Conservation (phyloP, 1,139 yeast genomes). For the Yamadazyma diospyri region DNA sequence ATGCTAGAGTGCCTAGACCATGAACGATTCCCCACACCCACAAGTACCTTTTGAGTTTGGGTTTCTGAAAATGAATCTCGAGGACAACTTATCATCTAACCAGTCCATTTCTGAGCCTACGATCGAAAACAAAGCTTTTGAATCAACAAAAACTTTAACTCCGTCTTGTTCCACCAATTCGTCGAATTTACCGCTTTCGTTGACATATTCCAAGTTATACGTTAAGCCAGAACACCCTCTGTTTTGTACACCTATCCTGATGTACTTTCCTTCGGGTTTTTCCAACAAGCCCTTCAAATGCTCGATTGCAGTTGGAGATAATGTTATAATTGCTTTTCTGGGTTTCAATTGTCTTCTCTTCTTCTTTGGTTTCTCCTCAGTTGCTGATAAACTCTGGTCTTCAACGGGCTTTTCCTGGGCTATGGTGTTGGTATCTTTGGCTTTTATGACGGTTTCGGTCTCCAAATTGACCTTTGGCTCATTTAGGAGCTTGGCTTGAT, state of each 20-base stretch:
- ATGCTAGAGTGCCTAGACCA: constrained; percentile 53
- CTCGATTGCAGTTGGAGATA: constrained; percentile 67
- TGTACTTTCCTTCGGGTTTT: constrained; percentile 84
- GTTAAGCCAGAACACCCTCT: constrained; percentile 96
- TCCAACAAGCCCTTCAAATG: constrained; percentile 67
- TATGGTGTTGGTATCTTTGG: constrained; percentile 1
- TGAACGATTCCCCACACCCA: constrained; percentile 97
- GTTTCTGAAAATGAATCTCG: constrained; percentile 86
- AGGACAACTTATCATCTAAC: constrained; percentile 87
- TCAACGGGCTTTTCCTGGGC: constrained; percentile 1
- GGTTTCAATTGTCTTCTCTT: constrained; percentile 75
- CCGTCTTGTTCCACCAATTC: constrained; percentile 92
- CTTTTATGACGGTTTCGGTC: constrained; percentile 2
- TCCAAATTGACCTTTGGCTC: constrained; percentile 9
- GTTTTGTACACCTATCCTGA: constrained; percentile 90
- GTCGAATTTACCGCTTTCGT: constrained; percentile 87
- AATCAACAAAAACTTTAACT: constrained; percentile 86
- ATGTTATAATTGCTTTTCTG: constrained; percentile 77
- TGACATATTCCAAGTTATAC: constrained; percentile 86
- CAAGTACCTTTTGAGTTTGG: constrained; percentile 97
- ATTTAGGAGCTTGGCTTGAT: too few species aligned
- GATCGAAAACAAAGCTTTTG: constrained; percentile 90
- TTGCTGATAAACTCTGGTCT: constrained; percentile 3
- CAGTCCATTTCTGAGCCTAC: constrained; percentile 99
- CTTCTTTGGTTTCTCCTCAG: constrained; percentile 19